These are phyloP conservation scores for Incumbomyces delicatus DNA, from an alignment of 2,329 filamentous ascomycete species.

Conservation along the genomic window DNA sequence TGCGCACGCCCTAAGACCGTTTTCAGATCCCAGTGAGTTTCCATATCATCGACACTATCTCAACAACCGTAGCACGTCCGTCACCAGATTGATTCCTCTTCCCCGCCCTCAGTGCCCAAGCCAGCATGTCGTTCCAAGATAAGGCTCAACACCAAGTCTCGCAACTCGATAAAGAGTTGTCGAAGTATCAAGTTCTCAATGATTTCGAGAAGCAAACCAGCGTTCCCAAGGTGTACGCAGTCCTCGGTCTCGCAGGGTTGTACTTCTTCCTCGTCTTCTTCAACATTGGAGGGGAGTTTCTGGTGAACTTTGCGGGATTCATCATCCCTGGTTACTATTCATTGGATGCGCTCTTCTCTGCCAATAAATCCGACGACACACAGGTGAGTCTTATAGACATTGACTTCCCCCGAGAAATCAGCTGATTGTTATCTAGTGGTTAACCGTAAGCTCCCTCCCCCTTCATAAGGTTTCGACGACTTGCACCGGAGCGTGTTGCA, in stretches of 20 bases:
- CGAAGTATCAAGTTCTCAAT: constrained; percentile 57
- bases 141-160: constrained; percentile 54
- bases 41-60: too few species aligned
- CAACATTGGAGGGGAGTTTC: constrained; percentile 60
- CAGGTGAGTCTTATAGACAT: constrained; percentile 40
- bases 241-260: constrained; percentile 54
- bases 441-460: constrained; percentile 40
- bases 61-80: too few species aligned
- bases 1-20: too few species aligned
- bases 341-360: constrained; percentile 52
- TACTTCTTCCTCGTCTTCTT: constrained; percentile 66
- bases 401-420: not conserved
- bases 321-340: constrained; percentile 58
- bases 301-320: constrained; percentile 59
- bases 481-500: not conserved
- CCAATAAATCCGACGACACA: constrained; percentile 53
- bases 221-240: constrained; percentile 57
- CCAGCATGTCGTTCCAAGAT: constrained; percentile 43
- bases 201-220: constrained; percentile 60
- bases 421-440: constrained; percentile 42
- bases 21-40: too few species aligned
- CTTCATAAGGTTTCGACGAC: not conserved
- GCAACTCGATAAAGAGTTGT: constrained; percentile 62
- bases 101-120: too few species aligned
- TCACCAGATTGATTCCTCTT: too few species aligned